phyloP scores from a whole-genome alignment of 108 stramenopile genomes.

The Poteriospumella lacustris region DNA sequence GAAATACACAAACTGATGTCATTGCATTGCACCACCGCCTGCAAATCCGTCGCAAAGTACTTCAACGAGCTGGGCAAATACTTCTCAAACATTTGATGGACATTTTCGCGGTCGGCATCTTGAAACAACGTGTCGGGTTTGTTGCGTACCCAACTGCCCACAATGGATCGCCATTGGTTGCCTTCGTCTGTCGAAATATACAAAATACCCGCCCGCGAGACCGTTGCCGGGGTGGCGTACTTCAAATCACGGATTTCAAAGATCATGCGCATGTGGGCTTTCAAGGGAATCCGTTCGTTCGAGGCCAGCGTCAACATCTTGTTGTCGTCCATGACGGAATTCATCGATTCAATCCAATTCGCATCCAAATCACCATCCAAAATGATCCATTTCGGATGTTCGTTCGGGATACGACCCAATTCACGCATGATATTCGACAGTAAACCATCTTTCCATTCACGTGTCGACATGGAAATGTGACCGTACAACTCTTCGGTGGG shows the following conservation, averaged over 20 bases:
- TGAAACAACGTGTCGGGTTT: neutral
- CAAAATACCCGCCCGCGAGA: constrained; percentile 57
- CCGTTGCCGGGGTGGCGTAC: constrained; percentile 34
- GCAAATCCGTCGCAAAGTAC: constrained; percentile 24
- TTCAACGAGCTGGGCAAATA: constrained; percentile 31
- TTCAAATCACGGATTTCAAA: constrained; percentile 57
- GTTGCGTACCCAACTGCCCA: constrained; percentile 43
- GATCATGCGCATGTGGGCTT: constrained; percentile 56
- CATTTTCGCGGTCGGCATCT: constrained; percentile 29
- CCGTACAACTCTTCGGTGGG: constrained; percentile 60
- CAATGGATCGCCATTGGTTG: constrained; percentile 43
- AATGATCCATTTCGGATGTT: constrained; percentile 56
- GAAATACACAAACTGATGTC: constrained; percentile 19
- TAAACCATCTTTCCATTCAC: constrained; percentile 61
- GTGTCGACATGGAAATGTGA: constrained; percentile 48
- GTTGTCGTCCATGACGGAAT: constrained; percentile 69
- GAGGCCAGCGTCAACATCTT: constrained; percentile 58
- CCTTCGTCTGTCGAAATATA: constrained; percentile 50
- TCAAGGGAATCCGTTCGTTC: constrained; percentile 62
- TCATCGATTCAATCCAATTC: constrained; percentile 65
- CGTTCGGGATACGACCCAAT: constrained; percentile 39
- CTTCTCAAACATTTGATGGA: constrained; percentile 25
- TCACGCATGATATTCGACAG: constrained; percentile 52
- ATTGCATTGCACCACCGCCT: constrained; percentile 20
- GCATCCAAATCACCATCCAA: constrained; percentile 62